Evolutionary conservation across 2,329 filamentous ascomycete species (phyloP).

Genomic region (Apiospora marii): DNA sequence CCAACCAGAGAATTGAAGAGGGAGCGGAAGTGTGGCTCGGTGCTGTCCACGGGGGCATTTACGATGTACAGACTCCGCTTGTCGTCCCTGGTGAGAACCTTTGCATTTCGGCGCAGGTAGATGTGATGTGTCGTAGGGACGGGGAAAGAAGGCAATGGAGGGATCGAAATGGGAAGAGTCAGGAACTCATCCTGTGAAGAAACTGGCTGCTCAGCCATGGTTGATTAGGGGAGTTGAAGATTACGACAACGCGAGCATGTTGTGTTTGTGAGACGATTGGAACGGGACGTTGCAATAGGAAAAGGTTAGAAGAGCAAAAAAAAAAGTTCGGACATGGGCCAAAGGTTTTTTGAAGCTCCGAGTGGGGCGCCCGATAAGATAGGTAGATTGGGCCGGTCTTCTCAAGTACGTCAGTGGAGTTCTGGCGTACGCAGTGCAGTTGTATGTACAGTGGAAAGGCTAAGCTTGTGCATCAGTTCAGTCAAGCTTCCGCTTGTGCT

Average conservation of each 20-base stretch:
- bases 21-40: constrained; percentile 76
- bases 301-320: constrained; percentile 20
- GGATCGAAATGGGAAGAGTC: constrained; percentile 73
- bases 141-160: constrained; percentile 68
- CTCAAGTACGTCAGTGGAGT: background rate
- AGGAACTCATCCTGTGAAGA: constrained; percentile 68
- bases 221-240: background rate
- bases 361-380: constrained; percentile 10
- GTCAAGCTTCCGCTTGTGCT: background rate
- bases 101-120: constrained; percentile 84
- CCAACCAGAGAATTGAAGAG: constrained; percentile 80
- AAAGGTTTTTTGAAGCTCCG: constrained; percentile 16
- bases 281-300: background rate
- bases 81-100: constrained; percentile 76
- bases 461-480: background rate
- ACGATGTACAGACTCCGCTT: constrained; percentile 87
- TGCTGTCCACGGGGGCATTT: constrained; percentile 87
- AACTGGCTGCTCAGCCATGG: constrained; percentile 43
- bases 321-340: background rate
- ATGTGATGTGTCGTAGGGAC: constrained; percentile 77
- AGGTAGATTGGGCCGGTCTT: background rate
- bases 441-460: no score
- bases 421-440: no score
- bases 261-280: constrained; percentile 9
- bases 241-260: constrained; percentile 22